phyloP scores from a whole-genome alignment of 768 basidiomycete genomes.

The Mycena rebaudengoi region DNA sequence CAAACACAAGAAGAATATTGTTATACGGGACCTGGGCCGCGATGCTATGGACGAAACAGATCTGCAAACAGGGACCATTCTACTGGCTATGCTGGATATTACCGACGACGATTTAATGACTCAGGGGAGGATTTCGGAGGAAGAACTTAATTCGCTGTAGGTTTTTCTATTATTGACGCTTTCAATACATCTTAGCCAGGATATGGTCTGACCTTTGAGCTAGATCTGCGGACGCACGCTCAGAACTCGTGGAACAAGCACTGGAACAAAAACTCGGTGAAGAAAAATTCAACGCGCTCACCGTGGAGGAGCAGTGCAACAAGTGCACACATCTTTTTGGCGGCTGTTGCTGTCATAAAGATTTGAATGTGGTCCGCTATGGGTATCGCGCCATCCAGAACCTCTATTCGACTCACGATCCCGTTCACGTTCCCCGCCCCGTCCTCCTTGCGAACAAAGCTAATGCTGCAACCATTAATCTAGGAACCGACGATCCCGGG shows the following conservation, averaged over 20 bases:
- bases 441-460: conserved; percentile 37
- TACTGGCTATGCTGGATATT: too few relatives aligned
- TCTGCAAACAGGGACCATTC: too few relatives aligned
- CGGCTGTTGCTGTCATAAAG: conserved; percentile 42
- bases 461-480: conserved; percentile 29
- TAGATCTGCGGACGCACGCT: not conserved
- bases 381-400: conserved; percentile 21
- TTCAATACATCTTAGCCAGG: too few relatives aligned
- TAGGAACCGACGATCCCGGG: conserved; percentile 10
- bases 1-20: too few relatives aligned
- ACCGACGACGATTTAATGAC: too few relatives aligned
- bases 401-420: conserved; percentile 17
- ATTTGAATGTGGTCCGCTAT: conserved; percentile 38
- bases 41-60: too few relatives aligned
- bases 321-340: conserved; percentile 29
- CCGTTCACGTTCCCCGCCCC: conserved; percentile 29
- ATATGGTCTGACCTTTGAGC: not conserved
- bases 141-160: not conserved
- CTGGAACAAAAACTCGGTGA: conserved; percentile 4
- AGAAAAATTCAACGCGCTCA: not conserved
- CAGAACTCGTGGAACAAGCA: not conserved
- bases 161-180: too few relatives aligned
- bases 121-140: too few relatives aligned
- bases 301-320: not conserved
- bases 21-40: too few relatives aligned